phyloP scores from a whole-genome alignment of 345 rosid genomes.

The Brassica incana region DNA sequence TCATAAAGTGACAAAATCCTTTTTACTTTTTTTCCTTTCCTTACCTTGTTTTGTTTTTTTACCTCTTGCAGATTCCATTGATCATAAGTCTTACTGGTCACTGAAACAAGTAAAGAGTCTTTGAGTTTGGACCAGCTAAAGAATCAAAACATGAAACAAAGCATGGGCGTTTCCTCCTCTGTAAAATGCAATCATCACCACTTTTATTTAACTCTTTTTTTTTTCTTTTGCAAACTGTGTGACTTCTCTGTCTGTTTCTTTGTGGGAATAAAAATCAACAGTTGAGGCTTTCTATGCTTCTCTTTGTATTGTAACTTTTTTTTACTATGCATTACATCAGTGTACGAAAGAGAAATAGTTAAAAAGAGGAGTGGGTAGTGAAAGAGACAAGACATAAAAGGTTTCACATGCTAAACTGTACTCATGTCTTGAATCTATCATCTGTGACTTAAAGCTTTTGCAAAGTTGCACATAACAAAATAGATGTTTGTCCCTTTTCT shows the following conservation, averaged over 20 bases:
- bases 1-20: background rate
- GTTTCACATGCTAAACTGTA: slow-evolving; percentile 36
- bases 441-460: slow-evolving; percentile 13
- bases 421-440: slow-evolving; percentile 21
- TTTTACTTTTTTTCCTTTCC: slow-evolving; percentile 18
- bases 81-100: slow-evolving; percentile 15
- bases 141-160: slow-evolving; percentile 14
- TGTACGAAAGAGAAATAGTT: slow-evolving; percentile 30
- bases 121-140: slow-evolving; percentile 26
- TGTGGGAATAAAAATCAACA: slow-evolving; percentile 17
- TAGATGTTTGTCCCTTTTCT: background rate
- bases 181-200: slow-evolving; percentile 22
- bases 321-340: background rate
- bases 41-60: slow-evolving; percentile 9
- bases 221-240: slow-evolving; percentile 1
- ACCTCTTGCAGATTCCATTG: background rate
- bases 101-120: slow-evolving; percentile 21
- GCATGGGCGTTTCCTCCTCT: slow-evolving; percentile 19
- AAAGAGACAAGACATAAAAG: slow-evolving; percentile 37
- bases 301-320: background rate
- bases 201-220: slow-evolving; percentile 9
- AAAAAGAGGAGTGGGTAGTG: slow-evolving; percentile 28
- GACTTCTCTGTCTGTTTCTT: slow-evolving; percentile 5
- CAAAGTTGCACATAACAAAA: slow-evolving; percentile 10
- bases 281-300: slow-evolving; percentile 6